Percentiles rank a stretch among this genome's conserved stretches.
These are phyloP conservation scores for Beta lomatogona DNA, from an alignment of 179 eudicot species.

Conservation along the genomic window DNA sequence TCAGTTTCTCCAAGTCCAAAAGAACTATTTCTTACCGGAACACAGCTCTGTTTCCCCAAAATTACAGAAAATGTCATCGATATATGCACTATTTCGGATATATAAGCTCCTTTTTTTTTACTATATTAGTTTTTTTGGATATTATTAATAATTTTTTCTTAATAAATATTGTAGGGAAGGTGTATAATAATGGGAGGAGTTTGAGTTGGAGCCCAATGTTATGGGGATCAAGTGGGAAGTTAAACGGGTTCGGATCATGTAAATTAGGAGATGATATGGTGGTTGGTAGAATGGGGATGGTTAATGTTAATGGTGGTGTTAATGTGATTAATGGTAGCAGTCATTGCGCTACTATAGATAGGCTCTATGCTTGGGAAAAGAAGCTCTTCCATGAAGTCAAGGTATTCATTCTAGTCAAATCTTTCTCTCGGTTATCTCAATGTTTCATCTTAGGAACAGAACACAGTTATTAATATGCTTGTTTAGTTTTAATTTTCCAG, in stretches of 20 bases:
- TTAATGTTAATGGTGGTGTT: conserved; percentile 18
- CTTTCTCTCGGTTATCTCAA: not conserved
- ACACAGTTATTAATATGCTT: conserved; percentile 14
- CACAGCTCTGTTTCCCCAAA: too few species aligned
- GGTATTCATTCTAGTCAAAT: conserved; percentile 37
- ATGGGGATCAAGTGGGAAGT: conserved; percentile 54
- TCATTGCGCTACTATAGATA: conserved; percentile 84
- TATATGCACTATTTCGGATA: too few species aligned
- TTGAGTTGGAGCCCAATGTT: conserved; percentile 62
- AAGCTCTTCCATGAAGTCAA: conserved; percentile 84
- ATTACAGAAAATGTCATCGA: too few species aligned
- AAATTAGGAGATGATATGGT: conserved; percentile 48
- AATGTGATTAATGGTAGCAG: conserved; percentile 35
- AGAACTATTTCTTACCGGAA: too few species aligned
- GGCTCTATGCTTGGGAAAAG: conserved; percentile 96
- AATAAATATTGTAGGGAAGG: conserved; percentile 33
- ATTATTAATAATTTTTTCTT: not conserved
- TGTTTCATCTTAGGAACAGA: not conserved
- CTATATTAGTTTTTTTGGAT: too few species aligned
- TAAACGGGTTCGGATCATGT: conserved; percentile 56
- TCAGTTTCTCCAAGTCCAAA: too few species aligned
- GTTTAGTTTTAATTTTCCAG: too few species aligned
- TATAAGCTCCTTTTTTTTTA: not conserved
- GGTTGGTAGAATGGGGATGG: conserved; percentile 25
- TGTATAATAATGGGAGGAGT: conserved; percentile 58